phyloP scores from a whole-genome alignment of 208 protist species.

The Wallacemonas sp. region DNA sequence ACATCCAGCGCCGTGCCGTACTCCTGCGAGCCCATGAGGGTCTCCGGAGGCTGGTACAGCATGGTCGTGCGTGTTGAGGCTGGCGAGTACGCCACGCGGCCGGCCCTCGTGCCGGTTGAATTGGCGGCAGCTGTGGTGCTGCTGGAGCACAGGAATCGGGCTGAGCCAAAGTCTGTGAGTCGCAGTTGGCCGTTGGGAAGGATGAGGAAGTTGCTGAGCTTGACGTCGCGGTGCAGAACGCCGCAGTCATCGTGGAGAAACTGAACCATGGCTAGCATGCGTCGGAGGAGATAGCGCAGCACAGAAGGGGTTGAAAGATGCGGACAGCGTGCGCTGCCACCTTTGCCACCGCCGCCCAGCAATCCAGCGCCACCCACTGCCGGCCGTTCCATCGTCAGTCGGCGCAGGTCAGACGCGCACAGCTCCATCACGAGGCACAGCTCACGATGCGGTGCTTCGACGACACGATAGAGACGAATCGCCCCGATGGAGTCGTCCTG shows the following conservation, averaged over 20 bases:
- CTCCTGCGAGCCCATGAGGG: constrained; percentile 58
- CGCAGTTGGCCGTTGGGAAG: constrained; percentile 59
- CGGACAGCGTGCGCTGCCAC: constrained; percentile 16
- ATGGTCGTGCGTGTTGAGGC: constrained; percentile 80
- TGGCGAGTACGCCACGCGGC: constrained; percentile 50
- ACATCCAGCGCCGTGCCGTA: constrained; percentile 77
- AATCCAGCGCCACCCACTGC: neutral
- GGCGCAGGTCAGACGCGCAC: constrained; percentile 63
- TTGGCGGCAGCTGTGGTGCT: neutral
- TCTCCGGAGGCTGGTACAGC: constrained; percentile 84
- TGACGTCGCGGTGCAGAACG: constrained; percentile 89
- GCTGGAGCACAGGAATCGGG: constrained; percentile 48
- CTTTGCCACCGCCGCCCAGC: neutral
- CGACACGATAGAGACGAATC: constrained; percentile 49
- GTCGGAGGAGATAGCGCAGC: constrained; percentile 75
- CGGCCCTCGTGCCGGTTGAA: neutral
- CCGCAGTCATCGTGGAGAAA: constrained; percentile 76
- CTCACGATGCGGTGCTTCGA: constrained; percentile 80
- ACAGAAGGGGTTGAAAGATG: constrained; percentile 22
- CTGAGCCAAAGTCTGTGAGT: constrained; percentile 88
- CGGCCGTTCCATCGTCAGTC: constrained; percentile 25
- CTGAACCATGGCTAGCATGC: constrained; percentile 56
- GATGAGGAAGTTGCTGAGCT: constrained; percentile 88
- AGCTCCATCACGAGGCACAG: constrained; percentile 83
- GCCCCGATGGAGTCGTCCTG: constrained; percentile 38